Evolutionary conservation across 441 rosid genomes (phyloP), one percentile per base, ranked within the genome.

Genomic region (Gossypium gossypioides): DNA sequence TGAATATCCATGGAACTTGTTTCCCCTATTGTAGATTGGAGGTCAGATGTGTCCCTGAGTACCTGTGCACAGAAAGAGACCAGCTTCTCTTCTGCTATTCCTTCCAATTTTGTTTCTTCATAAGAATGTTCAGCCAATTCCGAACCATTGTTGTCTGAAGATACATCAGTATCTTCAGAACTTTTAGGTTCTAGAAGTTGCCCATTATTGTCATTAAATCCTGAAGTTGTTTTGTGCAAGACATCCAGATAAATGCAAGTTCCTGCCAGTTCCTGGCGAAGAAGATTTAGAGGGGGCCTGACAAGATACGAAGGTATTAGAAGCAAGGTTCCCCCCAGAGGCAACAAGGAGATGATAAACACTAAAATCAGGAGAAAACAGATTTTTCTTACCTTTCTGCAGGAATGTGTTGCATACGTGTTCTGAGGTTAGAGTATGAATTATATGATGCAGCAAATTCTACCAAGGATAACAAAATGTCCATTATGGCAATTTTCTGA

Each of bases 401-500:
- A 75, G 97, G 89, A 82, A 88, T 85, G 61, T 83, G 96, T 75
- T 84, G 92, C 97, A 96, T 88, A 18, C 92, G 90, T 77, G 79
- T 75, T 84, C 89, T 89, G 65, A 96, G 98, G 79, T 86, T 91
- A 51, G 93, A 73, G 74, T 84, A 91, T 68, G 99, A 96, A 88
- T 96, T 91, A 78, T 88, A 96, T 37, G 98, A 85, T 81, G 98
- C 85, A 77, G 98, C 92, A 83, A 96, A 96, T 77, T 96, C 98
- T 77, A 96, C 73, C 77, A 86, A 88, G 54, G 98, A 88, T 67
- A 91, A 81, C 66, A 96, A 81, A 80, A 90, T 83, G 69, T 96
- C 99, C 98, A 96, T 93, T 74, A 91, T 76, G 6, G 86, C 90
- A 77, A 90, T 81, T 85, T 93, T 93, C 77, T 96, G 99, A 10